Conservation (phyloP, 2,329 filamentous ascomycete genomes). For the Trichoderma polysporum region DNA sequence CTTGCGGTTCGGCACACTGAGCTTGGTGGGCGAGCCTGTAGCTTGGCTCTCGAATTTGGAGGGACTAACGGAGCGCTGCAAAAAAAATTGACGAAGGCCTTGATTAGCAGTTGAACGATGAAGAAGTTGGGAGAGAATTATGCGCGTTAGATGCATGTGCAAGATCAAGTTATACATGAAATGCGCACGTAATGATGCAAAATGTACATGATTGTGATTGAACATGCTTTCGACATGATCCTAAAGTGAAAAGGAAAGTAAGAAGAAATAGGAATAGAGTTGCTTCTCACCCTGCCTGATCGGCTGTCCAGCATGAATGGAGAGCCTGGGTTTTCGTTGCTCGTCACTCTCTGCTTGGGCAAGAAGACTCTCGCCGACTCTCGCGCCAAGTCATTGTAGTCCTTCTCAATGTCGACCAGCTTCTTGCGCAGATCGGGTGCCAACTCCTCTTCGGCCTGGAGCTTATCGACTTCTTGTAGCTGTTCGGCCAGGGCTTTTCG, state of each 20-base stretch:
- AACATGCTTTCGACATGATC: background rate
- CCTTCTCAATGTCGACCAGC: constrained; percentile 83
- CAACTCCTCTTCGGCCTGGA: constrained; percentile 74
- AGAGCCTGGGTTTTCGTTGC: constrained; percentile 58
- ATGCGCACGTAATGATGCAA: background rate
- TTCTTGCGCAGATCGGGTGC: constrained; percentile 79
- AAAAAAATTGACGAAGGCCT: background rate
- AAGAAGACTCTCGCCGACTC: constrained; percentile 88
- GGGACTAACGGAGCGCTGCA: constrained; percentile 67
- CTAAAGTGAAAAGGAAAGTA: background rate
- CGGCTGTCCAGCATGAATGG: constrained; percentile 55
- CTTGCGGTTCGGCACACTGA: constrained; percentile 82
- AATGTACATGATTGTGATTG: background rate
- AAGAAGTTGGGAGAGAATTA: background rate
- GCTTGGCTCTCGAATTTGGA: constrained; percentile 82
- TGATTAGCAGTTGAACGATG: constrained; percentile 4
- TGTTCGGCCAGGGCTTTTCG: constrained; percentile 79
- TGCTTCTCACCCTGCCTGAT: constrained; percentile 50
- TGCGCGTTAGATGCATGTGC: background rate
- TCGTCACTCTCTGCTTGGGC: constrained; percentile 77
- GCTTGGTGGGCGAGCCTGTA: constrained; percentile 82
- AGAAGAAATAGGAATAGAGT: background rate
- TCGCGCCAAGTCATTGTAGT: constrained; percentile 90
- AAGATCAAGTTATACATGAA: background rate
- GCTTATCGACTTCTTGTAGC: constrained; percentile 78